A percentile compares a stretch with the other conserved stretches of the same genome.
Evolutionary conservation across 2,329 filamentous ascomycete species (phyloP).

Genomic region (Fragosphaeria purpurea): DNA sequence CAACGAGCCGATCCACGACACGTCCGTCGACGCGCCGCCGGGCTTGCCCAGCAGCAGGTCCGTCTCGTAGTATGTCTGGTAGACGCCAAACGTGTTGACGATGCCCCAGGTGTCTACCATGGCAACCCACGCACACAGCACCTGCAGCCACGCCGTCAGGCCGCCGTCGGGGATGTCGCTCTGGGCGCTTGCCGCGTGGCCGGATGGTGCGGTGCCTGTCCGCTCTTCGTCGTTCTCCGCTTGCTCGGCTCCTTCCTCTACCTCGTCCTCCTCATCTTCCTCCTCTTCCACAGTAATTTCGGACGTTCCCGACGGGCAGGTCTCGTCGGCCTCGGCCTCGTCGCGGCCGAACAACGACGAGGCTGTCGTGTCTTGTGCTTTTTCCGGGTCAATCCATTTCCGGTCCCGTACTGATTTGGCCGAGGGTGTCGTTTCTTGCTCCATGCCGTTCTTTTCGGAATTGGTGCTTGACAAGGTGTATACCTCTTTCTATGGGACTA

Average conservation of each 20-base stretch:
- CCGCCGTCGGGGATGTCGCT: slow-evolving; percentile 23
- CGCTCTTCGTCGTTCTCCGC: too few relatives aligned
- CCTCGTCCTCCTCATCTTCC: too few relatives aligned
- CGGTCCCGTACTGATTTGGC: too few relatives aligned
- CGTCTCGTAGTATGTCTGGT: slow-evolving; percentile 34
- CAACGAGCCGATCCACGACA: slow-evolving; percentile 31
- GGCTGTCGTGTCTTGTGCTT: background rate
- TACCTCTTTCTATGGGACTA: too few relatives aligned
- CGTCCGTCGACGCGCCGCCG: slow-evolving; percentile 15
- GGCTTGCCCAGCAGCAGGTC: slow-evolving; percentile 20
- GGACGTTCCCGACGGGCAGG: too few relatives aligned
- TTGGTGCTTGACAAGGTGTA: too few relatives aligned
- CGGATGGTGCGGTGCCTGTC: background rate
- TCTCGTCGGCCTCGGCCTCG: too few relatives aligned
- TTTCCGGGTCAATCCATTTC: background rate
- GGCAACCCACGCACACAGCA: slow-evolving; percentile 26
- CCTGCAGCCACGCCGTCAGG: slow-evolving; percentile 29
- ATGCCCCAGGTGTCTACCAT: slow-evolving; percentile 29
- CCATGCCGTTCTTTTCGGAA: too few relatives aligned
- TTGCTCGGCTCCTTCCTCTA: background rate
- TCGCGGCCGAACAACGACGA: too few relatives aligned
- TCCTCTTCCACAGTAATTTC: too few relatives aligned
- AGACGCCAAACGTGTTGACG: slow-evolving; percentile 36
- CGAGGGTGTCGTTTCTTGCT: too few relatives aligned
- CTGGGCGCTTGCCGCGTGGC: background rate